phyloP scores from a whole-genome alignment of 2,329 filamentous ascomycete species.

The Metarhizium sp. region DNA sequence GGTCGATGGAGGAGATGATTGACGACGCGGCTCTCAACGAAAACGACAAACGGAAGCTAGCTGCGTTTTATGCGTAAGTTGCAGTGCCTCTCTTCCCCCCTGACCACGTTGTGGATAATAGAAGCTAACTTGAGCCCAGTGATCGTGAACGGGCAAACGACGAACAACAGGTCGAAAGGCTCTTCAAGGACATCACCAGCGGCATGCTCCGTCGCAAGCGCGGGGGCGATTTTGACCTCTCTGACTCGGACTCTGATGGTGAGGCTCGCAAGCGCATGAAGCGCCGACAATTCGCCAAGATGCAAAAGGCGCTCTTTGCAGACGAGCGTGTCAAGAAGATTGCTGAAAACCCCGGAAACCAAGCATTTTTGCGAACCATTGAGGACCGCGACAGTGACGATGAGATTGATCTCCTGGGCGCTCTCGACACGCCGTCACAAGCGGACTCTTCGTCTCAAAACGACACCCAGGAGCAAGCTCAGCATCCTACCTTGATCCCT shows the following conservation, averaged over 20 bases:
- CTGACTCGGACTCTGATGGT: conserved; percentile 82
- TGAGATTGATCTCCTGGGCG: conserved; percentile 64
- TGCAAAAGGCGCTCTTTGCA: conserved; percentile 78
- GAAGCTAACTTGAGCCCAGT: conserved; percentile 31
- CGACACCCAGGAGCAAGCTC: conserved; percentile 14
- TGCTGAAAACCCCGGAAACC: conserved; percentile 77
- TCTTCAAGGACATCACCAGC: conserved; percentile 87
- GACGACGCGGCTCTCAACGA: conserved; percentile 71
- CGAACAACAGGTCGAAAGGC: conserved; percentile 79
- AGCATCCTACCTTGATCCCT: conserved; percentile 27
- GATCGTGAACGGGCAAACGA: conserved; percentile 72
- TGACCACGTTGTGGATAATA: not conserved
- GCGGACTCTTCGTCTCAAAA: conserved; percentile 26
- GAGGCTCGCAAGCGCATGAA: conserved; percentile 72
- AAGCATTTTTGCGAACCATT: conserved; percentile 83
- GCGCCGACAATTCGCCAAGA: conserved; percentile 79
- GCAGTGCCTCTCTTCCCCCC: not conserved
- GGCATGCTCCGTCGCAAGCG: conserved; percentile 79
- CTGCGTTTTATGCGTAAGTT: conserved; percentile 84
- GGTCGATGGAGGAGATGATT: conserved; percentile 77
- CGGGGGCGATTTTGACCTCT: conserved; percentile 72
- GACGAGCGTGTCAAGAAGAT: conserved; percentile 90
- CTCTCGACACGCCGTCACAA: conserved; percentile 21
- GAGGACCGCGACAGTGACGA: conserved; percentile 73
- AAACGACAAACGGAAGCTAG: conserved; percentile 72